phyloP scores from a whole-genome alignment of 495 filamentous ascomycete genomes.

The Diplogelasinospora grovesii region DNA sequence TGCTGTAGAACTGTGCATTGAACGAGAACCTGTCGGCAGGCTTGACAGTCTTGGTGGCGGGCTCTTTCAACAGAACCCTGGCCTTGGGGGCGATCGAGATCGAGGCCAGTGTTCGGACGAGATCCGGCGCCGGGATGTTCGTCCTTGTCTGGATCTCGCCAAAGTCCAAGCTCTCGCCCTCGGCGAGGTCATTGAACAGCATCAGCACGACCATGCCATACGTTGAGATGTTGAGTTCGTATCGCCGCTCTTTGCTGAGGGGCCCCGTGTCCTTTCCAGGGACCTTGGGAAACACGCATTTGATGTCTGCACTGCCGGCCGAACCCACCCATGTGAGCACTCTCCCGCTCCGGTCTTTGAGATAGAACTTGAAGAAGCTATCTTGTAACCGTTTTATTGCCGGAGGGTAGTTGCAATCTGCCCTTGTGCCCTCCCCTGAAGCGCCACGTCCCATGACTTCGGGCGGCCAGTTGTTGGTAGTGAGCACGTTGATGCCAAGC shows the following conservation, averaged over 20 bases:
- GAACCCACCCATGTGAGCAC: constrained; percentile 72
- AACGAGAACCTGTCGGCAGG: constrained; percentile 74
- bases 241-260: constrained; percentile 62
- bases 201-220: constrained; percentile 86
- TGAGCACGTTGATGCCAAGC: constrained; percentile 76
- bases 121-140: constrained; percentile 70
- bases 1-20: constrained; percentile 77
- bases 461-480: constrained; percentile 89
- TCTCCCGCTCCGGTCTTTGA: constrained; percentile 77
- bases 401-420: constrained; percentile 61
- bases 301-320: constrained; percentile 75
- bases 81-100: constrained; percentile 82
- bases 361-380: constrained; percentile 87
- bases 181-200: constrained; percentile 75
- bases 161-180: constrained; percentile 61
- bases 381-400: constrained; percentile 71
- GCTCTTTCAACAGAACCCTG: constrained; percentile 73
- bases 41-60: constrained; percentile 75
- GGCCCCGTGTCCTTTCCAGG: constrained; percentile 54
- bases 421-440: constrained; percentile 39
- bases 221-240: constrained; percentile 88
- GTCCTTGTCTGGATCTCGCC: constrained; percentile 82
- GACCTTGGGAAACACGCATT: constrained; percentile 66
- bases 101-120: constrained; percentile 76
- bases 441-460: constrained; percentile 62